phyloP scores from a whole-genome alignment of 306 rosid species.

The Trifolium pratense region DNA sequence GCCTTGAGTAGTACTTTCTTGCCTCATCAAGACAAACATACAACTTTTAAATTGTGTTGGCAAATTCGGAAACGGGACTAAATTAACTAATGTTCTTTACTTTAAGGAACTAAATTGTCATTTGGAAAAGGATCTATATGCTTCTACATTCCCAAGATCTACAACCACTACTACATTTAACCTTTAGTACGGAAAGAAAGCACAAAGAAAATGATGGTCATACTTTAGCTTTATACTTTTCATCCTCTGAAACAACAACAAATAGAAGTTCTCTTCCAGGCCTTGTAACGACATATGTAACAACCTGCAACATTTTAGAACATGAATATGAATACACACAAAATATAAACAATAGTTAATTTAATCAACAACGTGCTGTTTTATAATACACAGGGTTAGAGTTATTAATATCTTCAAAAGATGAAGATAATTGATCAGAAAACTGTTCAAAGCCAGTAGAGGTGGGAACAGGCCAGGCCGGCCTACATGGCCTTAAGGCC shows the following conservation, averaged over 20 bases:
- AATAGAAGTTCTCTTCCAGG: constrained; percentile 95
- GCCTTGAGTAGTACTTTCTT: background rate
- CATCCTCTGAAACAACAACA: constrained; percentile 95
- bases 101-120: constrained; percentile 5
- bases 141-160: constrained; percentile 30
- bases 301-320: constrained; percentile 64
- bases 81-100: background rate
- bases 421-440: constrained; percentile 21
- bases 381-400: background rate
- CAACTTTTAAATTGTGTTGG: background rate
- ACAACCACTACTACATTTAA: constrained; percentile 4
- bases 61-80: background rate
- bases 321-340: constrained; percentile 31
- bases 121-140: background rate
- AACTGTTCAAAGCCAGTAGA: background rate
- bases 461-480: too few relatives aligned
- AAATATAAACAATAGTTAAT: constrained; percentile 3
- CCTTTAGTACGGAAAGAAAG: constrained; percentile 22
- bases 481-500: too few relatives aligned
- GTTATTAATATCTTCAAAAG: constrained; percentile 33
- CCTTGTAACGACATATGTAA: constrained; percentile 87
- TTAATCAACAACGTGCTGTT: constrained; percentile 15
- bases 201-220: constrained; percentile 26
- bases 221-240: constrained; percentile 97
- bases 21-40: background rate